Conservation (phyloP, 106 monocot genomes). For the Dioscorea dumetorum region DNA sequence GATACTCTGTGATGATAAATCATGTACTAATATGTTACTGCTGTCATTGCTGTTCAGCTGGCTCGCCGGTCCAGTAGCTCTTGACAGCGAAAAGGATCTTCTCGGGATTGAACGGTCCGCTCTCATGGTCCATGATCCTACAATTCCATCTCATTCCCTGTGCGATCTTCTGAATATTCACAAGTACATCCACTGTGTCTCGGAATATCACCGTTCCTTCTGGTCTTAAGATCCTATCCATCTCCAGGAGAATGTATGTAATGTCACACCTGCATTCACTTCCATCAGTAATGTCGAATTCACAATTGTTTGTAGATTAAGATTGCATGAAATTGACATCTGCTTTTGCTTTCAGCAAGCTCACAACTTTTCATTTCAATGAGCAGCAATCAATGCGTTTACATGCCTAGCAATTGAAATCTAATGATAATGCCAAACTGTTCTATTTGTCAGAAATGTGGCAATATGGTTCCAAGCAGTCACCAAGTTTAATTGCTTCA, state of each 20-base stretch:
- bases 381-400: too few relatives aligned
- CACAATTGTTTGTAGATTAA: not conserved
- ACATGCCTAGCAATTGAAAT: too few relatives aligned
- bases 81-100: constrained; percentile 3
- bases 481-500: too few relatives aligned
- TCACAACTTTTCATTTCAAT: too few relatives aligned
- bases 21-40: not conserved
- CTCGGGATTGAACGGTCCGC: constrained; percentile 2
- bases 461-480: too few relatives aligned
- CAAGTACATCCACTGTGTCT: constrained; percentile 1
- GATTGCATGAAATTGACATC: too few relatives aligned
- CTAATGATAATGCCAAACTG: too few relatives aligned
- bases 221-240: constrained; percentile 2
- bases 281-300: not conserved
- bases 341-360: too few relatives aligned
- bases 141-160: not conserved
- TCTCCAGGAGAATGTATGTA: constrained; percentile 4
- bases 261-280: constrained; percentile 2
- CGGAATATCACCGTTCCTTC: constrained; percentile 4
- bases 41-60: not conserved
- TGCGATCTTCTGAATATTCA: not conserved
- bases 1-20: too few relatives aligned
- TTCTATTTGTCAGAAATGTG: too few relatives aligned
- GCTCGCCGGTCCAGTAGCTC: not conserved
- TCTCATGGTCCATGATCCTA: constrained; percentile 2